A percentile compares a stretch with the other conserved stretches of the same genome.
Evolutionary conservation across 2,329 filamentous ascomycete genomes (phyloP).

Genomic region (Pyrenophora graminea): DNA sequence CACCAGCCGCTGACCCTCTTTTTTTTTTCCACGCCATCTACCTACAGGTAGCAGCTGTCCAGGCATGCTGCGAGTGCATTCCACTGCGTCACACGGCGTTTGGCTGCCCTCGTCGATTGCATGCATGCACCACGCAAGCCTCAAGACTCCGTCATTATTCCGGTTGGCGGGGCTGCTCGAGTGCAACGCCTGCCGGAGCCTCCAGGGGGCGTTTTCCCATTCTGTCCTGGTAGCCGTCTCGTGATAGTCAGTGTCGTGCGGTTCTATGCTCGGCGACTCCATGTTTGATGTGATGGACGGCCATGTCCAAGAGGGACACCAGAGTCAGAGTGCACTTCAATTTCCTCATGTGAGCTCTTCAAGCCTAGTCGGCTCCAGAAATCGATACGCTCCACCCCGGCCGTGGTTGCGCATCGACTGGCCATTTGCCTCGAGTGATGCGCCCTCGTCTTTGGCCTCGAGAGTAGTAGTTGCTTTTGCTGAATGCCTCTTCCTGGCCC

Average conservation of each 20-base stretch:
- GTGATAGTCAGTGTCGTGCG: slow-evolving; percentile 5
- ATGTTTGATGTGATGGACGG: slow-evolving; percentile 1
- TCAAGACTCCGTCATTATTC: slow-evolving; percentile 27
- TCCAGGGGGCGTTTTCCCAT: slow-evolving; percentile 1
- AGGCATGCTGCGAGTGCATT: slow-evolving; percentile 29
- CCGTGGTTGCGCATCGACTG: slow-evolving; percentile 14
- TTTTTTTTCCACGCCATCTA: slow-evolving; percentile 28
- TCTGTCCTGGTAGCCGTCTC: slow-evolving; percentile 11
- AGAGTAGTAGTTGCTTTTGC: slow-evolving; percentile 39
- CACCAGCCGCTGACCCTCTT: slow-evolving; percentile 21
- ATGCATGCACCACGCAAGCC: slow-evolving; percentile 30
- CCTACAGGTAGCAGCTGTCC: neutral
- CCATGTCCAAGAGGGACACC: neutral
- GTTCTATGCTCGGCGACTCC: slow-evolving; percentile 7
- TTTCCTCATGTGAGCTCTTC: slow-evolving; percentile 16
- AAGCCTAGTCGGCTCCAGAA: slow-evolving; percentile 21
- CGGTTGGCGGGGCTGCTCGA: slow-evolving; percentile 17
- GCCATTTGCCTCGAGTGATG: slow-evolving; percentile 28
- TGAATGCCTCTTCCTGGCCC: slow-evolving; percentile 35
- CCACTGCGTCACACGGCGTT: slow-evolving; percentile 29
- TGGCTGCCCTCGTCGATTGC: slow-evolving; percentile 10
- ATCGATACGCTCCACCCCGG: slow-evolving; percentile 16
- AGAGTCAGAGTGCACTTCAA: slow-evolving; percentile 10
- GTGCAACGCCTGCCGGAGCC: slow-evolving; percentile 1
- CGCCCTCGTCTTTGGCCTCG: slow-evolving; percentile 19